Percentiles rank a stretch among this genome's conserved stretches.
phyloP scores from a whole-genome alignment of 169 alveolate genomes.

The Miamiensis avidus region DNA sequence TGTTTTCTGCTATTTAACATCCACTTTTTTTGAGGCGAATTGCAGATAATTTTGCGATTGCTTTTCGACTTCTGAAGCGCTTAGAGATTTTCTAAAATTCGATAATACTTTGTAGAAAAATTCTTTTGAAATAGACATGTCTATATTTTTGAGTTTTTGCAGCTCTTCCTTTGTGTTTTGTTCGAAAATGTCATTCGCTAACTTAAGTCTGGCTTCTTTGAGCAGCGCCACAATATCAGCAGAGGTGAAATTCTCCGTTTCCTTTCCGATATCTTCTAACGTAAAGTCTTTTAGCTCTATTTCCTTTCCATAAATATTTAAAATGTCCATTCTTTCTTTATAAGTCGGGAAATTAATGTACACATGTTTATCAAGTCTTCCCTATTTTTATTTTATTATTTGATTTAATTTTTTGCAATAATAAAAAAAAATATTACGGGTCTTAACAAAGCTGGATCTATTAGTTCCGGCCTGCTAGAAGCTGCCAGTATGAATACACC shows the following conservation, averaged over 20 bases:
- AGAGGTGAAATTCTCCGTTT: conserved; percentile 55
- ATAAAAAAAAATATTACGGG: conserved; percentile 64
- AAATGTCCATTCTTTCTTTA: conserved; percentile 56
- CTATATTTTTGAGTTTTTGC: background rate
- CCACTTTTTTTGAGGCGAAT: background rate
- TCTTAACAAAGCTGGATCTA: conserved; percentile 79
- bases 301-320: conserved; percentile 51
- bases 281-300: conserved; percentile 33
- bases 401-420: too few relatives aligned
- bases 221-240: conserved; percentile 67
- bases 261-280: conserved; percentile 27
- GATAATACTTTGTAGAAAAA: background rate
- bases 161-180: background rate
- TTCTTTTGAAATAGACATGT: background rate
- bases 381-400: conserved; percentile 3
- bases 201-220: conserved; percentile 41
- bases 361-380: conserved; percentile 56
- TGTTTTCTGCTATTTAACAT: background rate
- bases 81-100: background rate
- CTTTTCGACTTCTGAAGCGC: background rate
- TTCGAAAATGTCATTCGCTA: conserved; percentile 50
- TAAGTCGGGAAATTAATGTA: conserved; percentile 49
- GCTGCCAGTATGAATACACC: conserved; percentile 76
- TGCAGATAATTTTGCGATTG: background rate
- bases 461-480: conserved; percentile 77